A percentile compares a stretch with the other conserved stretches of the same genome.
phyloP scores from a whole-genome alignment of 2,329 filamentous ascomycete genomes.

The Sarocladiaceae sp. region DNA sequence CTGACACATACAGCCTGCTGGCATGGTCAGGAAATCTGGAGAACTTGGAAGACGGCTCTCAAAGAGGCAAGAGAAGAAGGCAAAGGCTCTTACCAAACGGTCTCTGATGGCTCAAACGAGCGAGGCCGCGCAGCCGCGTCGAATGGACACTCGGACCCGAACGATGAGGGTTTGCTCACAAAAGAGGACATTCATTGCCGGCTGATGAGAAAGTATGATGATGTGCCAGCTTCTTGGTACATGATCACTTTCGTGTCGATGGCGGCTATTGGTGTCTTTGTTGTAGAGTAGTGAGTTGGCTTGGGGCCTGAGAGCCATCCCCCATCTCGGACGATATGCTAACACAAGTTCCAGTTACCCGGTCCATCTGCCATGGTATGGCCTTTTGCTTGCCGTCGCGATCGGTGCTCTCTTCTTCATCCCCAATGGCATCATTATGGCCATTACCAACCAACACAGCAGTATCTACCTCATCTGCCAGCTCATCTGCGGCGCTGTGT shows the following conservation, averaged over 20 bases:
- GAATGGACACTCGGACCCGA: constrained; percentile 31
- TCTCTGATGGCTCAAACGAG: constrained; percentile 23
- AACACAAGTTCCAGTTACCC: constrained; percentile 56
- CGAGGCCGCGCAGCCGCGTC: constrained; percentile 12
- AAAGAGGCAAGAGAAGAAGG: constrained; percentile 54
- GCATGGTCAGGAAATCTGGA: constrained; percentile 80
- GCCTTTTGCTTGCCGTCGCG: constrained; percentile 70
- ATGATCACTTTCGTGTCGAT: constrained; percentile 69
- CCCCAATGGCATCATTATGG: constrained; percentile 89
- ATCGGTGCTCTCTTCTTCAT: constrained; percentile 83
- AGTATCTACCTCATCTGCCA: constrained; percentile 85
- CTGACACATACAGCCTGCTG: constrained; percentile 79
- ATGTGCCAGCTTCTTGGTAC: constrained; percentile 81
- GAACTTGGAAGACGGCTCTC: constrained; percentile 67
- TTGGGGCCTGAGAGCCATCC: not conserved
- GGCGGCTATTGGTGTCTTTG: constrained; percentile 74
- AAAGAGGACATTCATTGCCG: constrained; percentile 81
- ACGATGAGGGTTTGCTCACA: constrained; percentile 54
- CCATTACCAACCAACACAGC: constrained; percentile 84
- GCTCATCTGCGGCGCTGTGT: constrained; percentile 75
- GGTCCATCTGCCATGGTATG: constrained; percentile 82
- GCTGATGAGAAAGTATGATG: constrained; percentile 76
- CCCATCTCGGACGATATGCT: constrained; percentile 7
- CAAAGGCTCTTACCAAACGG: constrained; percentile 49
- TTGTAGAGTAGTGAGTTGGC: constrained; percentile 71